phyloP scores from a whole-genome alignment of 768 basidiomycete species.

The Collybia nuda region DNA sequence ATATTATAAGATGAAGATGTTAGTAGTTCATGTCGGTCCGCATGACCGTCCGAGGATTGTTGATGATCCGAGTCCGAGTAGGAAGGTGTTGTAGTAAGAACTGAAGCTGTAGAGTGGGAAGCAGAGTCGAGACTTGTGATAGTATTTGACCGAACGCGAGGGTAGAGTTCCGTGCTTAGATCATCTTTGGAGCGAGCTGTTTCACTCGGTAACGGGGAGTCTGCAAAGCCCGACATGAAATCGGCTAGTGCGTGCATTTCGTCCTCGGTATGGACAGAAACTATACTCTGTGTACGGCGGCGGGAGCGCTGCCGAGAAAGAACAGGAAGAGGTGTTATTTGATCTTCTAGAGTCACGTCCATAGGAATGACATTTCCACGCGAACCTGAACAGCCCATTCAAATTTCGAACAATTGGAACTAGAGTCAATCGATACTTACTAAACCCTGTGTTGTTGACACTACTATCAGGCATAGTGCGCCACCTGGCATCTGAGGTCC shows the following conservation, averaged over 20 bases:
- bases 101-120: conserved; percentile 12
- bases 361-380: background rate
- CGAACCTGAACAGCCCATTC: background rate
- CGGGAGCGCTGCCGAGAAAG: conserved; percentile 19
- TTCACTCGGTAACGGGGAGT: background rate
- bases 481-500: conserved; percentile 74
- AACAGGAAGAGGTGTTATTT: conserved; percentile 24
- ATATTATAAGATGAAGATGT: conserved; percentile 1
- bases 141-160: background rate
- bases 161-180: background rate
- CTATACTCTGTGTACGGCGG: conserved; percentile 32
- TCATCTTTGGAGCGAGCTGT: background rate
- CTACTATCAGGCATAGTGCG: conserved; percentile 27
- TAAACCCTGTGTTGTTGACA: conserved; percentile 24
- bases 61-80: conserved; percentile 16
- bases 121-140: conserved; percentile 7
- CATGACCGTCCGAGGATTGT: conserved; percentile 7
- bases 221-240: conserved; percentile 34
- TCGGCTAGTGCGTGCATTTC: conserved; percentile 54
- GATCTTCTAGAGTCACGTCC: conserved; percentile 12
- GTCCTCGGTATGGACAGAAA: conserved; percentile 47
- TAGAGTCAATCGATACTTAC: conserved; percentile 15
- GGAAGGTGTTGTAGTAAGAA: conserved; percentile 9
- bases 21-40: conserved; percentile 6
- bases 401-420: background rate